A percentile compares a stretch with the other conserved stretches of the same genome.
These are phyloP conservation scores for Magnolia kwangsiensis DNA, from an alignment of 164 flowering plant genomes.

Conservation along the genomic window DNA sequence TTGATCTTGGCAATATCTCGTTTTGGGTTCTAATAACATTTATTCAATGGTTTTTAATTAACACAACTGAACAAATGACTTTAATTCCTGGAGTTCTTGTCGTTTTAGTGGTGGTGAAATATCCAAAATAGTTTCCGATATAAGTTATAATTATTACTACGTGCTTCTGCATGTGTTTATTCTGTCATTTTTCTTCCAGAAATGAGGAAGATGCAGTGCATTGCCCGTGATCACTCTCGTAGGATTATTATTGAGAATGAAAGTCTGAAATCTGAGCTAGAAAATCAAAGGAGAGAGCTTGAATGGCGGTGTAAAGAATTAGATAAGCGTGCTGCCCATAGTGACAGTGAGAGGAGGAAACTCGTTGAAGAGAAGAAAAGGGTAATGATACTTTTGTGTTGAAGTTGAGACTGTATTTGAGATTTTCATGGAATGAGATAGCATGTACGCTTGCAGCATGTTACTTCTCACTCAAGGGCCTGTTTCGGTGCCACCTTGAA, in stretches of 20 bases:
- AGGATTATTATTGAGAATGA: constrained; percentile 50
- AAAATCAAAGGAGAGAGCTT: constrained; percentile 42
- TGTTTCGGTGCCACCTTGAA: background rate
- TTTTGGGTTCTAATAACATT: background rate
- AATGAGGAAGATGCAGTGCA: constrained; percentile 41
- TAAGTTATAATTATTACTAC: background rate
- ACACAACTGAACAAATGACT: background rate
- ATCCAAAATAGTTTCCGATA: background rate
- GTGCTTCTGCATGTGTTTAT: background rate
- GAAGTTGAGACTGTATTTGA: background rate
- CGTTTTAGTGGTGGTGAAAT: background rate
- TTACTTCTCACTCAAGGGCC: background rate
- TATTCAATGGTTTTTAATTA: background rate
- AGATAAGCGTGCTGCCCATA: constrained; percentile 46
- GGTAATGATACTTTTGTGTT: constrained; percentile 29
- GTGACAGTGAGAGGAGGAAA: constrained; percentile 58
- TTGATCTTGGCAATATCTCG: background rate
- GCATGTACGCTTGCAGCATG: background rate
- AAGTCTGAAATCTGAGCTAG: constrained; percentile 27
- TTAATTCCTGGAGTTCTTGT: background rate
- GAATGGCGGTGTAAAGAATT: constrained; percentile 30
- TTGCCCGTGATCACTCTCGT: constrained; percentile 32
- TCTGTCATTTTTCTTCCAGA: constrained; percentile 33
- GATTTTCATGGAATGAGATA: background rate
- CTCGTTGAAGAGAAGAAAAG: constrained; percentile 43